phyloP scores from a whole-genome alignment of 345 rosid species.

The Syzygium oleosum region DNA sequence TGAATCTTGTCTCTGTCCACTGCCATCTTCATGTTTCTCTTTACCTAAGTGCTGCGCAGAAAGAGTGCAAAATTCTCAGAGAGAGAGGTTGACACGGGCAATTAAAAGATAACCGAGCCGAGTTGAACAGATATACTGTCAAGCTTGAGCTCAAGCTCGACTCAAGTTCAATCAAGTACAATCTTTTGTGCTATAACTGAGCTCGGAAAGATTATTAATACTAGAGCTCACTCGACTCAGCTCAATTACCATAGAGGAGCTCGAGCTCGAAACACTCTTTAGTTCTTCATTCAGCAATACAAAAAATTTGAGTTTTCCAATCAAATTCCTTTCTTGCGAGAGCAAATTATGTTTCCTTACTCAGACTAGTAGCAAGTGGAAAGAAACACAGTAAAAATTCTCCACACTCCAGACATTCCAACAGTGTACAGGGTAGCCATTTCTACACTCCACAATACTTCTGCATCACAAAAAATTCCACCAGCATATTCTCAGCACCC shows the following conservation, averaged over 20 bases:
- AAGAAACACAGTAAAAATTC: not conserved
- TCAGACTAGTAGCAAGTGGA: not conserved
- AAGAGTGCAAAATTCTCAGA: not conserved
- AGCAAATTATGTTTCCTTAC: not conserved
- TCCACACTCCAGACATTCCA: not conserved
- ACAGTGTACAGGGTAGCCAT: not conserved
- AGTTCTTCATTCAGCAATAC: not conserved
- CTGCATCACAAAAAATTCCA: not conserved
- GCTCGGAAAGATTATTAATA: not conserved
- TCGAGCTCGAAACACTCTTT: not conserved
- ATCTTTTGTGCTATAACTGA: not conserved
- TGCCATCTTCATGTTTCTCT: constrained; percentile 23
- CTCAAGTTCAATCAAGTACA: not conserved
- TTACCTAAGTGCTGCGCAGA: not conserved
- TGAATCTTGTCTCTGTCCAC: constrained; percentile 48
- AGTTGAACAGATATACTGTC: not conserved
- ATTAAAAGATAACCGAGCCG: not conserved
- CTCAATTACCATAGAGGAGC: not conserved
- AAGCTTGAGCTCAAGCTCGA: not conserved
- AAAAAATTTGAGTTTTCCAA: not conserved
- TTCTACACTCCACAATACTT: not conserved
- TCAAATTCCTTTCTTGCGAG: not conserved
- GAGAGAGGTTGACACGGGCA: not conserved
- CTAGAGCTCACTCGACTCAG: not conserved
- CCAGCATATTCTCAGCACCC: not conserved